Base-by-base conservation (phyloP, 2,329 filamentous ascomycete species). In the Trichoderma gracile region DNA sequence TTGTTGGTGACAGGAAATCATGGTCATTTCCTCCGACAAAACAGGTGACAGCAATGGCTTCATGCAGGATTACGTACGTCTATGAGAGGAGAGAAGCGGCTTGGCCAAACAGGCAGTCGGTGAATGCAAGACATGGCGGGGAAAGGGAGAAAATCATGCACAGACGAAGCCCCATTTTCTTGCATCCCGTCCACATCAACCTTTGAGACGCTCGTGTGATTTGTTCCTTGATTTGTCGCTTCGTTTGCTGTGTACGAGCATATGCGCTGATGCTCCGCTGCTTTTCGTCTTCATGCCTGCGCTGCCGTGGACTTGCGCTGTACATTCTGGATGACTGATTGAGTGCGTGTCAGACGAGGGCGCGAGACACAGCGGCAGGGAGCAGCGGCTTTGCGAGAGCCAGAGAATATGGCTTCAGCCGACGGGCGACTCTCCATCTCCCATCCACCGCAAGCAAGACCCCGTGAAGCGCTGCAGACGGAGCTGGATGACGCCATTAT, bases 401-500 rank as follows among this genome's bases (percentile, higher is more conserved):
- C 10, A 42, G 47, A 27, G 45, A 27, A 30, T 15, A 61, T 63
- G 60, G 60, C 50, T 27, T 42, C 30, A 3, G 58, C 23, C n/a
- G 25, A 33, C 23, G n/a, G 27, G 17, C 21, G 14, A 19, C 15
- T 38, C 40, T 19, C 49, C 8, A 49, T 33, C 25, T 45, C 49
- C 0, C 58, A 17, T 21, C 21, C 56, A 45, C 25, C 43, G 30
- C 33, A 33, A 38, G 46, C 23, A 38, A 15, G 8, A 30, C 15
- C 55, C 9, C 19, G 30, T 47, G 56, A 50, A 33, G 45, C 23
- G 45, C 30, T 57, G 12, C 53, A 64, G 23, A 25, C 23, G 53
- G 53, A 56, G 61, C 53, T 33, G n/a, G 53, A 33, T 21, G 61
- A 64, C 25, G 61, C 61, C 53, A 52, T 64, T 17, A 58, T 64